Conservation (phyloP, 371 early-diverging fungal genomes). For the Blakeslea trispora region DNA sequence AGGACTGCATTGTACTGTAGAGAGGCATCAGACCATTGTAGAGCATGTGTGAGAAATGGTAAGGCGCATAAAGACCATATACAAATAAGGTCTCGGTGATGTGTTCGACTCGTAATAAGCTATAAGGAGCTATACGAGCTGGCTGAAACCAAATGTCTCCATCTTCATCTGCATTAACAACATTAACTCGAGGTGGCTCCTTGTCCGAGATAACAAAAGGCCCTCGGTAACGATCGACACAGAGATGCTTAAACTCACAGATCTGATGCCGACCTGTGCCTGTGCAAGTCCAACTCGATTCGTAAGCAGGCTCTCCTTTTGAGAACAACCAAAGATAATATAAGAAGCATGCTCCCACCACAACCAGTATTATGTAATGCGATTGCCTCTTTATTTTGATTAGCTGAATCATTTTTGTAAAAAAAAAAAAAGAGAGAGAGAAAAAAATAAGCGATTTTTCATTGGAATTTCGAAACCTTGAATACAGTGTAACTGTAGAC, state of each 20-base stretch:
- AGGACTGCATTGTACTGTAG: conserved; percentile 47
- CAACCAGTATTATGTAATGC: too few relatives aligned
- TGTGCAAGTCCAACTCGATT: conserved; percentile 28
- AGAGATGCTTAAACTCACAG: conserved; percentile 34
- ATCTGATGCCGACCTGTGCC: conserved; percentile 22
- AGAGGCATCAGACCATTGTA: conserved; percentile 56
- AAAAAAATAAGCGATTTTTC: too few relatives aligned
- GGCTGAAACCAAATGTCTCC: conserved; percentile 46
- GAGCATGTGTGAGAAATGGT: conserved; percentile 52
- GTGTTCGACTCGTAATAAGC: conserved; percentile 15
- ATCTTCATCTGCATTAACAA: conserved; percentile 33
- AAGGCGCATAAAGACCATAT: conserved; percentile 50
- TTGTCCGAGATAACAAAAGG: conserved; percentile 19
- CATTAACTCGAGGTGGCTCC: conserved; percentile 35
- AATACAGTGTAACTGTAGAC: too few relatives aligned
- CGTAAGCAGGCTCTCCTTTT: background rate
- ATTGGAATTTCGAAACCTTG: too few relatives aligned
- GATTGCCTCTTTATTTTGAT: too few relatives aligned
- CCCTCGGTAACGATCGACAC: conserved; percentile 24
- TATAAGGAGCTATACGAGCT: conserved; percentile 6
- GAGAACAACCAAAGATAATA: conserved; percentile 9
- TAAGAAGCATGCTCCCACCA: too few relatives aligned
- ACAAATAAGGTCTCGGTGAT: conserved; percentile 51
- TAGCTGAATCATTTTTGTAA: too few relatives aligned
- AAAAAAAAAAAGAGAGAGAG: too few relatives aligned